phyloP scores from a whole-genome alignment of 208 protist genomes.

The Crithidia bombi region DNA sequence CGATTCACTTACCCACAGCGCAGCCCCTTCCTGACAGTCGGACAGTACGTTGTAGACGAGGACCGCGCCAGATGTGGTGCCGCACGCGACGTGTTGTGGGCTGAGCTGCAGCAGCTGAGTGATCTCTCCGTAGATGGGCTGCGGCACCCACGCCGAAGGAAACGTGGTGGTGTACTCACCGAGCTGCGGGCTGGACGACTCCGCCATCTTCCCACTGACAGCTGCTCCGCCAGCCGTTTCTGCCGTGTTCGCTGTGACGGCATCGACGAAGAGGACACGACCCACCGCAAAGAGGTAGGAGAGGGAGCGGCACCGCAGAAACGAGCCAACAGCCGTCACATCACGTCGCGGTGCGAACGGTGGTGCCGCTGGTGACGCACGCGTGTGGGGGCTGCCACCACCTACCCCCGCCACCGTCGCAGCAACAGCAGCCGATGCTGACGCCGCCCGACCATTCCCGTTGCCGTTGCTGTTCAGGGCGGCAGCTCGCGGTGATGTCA shows the following conservation, averaged over 20 bases:
- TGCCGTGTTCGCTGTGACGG: not conserved
- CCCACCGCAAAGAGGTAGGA: constrained; percentile 74
- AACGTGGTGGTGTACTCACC: constrained; percentile 70
- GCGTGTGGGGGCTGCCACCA: not conserved
- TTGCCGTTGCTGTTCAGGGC: not conserved
- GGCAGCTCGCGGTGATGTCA: not conserved
- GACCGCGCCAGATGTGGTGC: constrained; percentile 70
- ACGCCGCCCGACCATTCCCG: not conserved
- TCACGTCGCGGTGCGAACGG: constrained; percentile 27
- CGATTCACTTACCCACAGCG: constrained; percentile 63
- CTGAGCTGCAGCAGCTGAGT: constrained; percentile 52
- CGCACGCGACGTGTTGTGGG: constrained; percentile 69
- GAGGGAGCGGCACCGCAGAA: constrained; percentile 60
- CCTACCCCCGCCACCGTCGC: too few relatives aligned
- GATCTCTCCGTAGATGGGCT: constrained; percentile 57
- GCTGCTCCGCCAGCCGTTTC: not conserved
- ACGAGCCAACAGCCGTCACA: constrained; percentile 72
- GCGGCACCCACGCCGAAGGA: constrained; percentile 57
- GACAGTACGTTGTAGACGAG: constrained; percentile 79
- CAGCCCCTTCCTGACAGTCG: constrained; percentile 75
- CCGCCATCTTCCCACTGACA: not conserved
- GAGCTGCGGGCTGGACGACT: constrained; percentile 40
- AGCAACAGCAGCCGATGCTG: too few relatives aligned
- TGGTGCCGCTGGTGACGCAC: not conserved
- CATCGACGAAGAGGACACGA: constrained; percentile 49